These are phyloP conservation scores for Vigna radiata DNA, from an alignment of 306 rosid species.

Conservation along the genomic window DNA sequence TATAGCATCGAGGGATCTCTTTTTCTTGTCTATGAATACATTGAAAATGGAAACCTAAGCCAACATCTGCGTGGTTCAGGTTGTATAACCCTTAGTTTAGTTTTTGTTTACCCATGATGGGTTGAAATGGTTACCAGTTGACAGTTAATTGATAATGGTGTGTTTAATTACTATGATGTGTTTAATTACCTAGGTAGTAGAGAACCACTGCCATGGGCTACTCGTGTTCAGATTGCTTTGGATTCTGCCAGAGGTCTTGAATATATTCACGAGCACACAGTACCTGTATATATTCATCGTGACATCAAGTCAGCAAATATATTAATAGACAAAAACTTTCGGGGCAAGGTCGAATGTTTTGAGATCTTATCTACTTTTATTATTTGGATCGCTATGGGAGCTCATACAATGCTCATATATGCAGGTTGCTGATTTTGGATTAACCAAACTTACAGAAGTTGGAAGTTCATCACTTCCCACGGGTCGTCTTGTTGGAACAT, in stretches of 20 bases:
- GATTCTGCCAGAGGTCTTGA: conserved; percentile 99
- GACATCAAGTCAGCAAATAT: conserved; percentile 98
- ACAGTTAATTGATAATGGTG: conserved; percentile 36
- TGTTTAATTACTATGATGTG: conserved; percentile 3
- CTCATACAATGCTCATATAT: conserved; percentile 36
- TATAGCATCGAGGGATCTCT: conserved; percentile 89
- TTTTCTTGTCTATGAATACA: conserved; percentile 89
- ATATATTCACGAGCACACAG: conserved; percentile 97
- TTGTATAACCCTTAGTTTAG: conserved; percentile 45
- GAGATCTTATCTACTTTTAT: conserved; percentile 26
- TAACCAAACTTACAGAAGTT: conserved; percentile 89
- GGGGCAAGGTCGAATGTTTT: conserved; percentile 72
- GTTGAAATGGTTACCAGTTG: conserved; percentile 29
- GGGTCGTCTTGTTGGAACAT: conserved; percentile 88
- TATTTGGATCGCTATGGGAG: conserved; percentile 24
- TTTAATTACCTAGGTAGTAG: conserved; percentile 56
- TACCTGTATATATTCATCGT: conserved; percentile 95
- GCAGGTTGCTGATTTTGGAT: conserved; percentile 97
- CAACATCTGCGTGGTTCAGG: conserved; percentile 93
- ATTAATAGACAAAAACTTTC: conserved; percentile 82
- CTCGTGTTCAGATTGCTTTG: conserved; percentile 89
- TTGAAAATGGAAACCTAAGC: conserved; percentile 91
- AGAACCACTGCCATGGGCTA: conserved; percentile 86
- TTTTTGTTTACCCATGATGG: conserved; percentile 29
- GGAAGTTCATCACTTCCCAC: conserved; percentile 85